These are phyloP conservation scores for Durusdinium trenchii DNA, from an alignment of 73 alveolate genomes.

Conservation along the genomic window DNA sequence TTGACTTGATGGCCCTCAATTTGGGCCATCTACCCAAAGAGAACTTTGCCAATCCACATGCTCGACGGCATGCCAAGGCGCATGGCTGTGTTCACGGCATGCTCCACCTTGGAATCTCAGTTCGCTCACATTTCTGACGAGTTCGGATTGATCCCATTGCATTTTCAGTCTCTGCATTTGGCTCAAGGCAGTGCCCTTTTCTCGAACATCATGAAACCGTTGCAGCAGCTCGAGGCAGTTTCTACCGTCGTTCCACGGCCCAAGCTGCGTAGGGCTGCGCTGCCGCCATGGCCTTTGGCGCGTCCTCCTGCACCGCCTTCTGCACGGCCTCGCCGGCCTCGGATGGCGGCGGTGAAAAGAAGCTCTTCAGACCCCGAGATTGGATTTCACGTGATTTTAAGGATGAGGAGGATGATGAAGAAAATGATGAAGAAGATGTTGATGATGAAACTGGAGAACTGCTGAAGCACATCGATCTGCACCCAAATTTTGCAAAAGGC, in stretches of 20 bases:
- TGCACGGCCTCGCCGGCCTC: constrained; percentile 49
- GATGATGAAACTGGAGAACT: too few relatives aligned
- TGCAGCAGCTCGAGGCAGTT: not conserved
- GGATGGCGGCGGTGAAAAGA: not conserved
- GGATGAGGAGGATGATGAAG: too few relatives aligned
- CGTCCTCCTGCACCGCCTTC: constrained; percentile 44
- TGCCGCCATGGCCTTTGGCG: constrained; percentile 35
- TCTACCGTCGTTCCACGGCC: not conserved
- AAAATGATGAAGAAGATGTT: too few relatives aligned
- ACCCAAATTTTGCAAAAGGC: too few relatives aligned
- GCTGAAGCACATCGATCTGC: too few relatives aligned
- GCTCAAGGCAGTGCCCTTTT: too few relatives aligned
- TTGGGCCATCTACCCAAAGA: too few relatives aligned
- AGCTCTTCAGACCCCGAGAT: too few relatives aligned
- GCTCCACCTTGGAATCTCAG: constrained; percentile 1
- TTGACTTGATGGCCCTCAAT: too few relatives aligned
- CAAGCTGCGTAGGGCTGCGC: constrained; percentile 37
- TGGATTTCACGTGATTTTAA: too few relatives aligned
- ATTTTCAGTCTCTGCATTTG: not conserved
- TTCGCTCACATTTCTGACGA: not conserved
- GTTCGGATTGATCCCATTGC: not conserved
- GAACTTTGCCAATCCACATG: too few relatives aligned
- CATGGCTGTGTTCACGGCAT: constrained; percentile 9
- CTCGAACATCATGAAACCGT: not conserved
- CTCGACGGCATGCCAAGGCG: not conserved